These are phyloP conservation scores for Solanum ossicruentum DNA, from an alignment of 257 asterid species.

Conservation along the genomic window DNA sequence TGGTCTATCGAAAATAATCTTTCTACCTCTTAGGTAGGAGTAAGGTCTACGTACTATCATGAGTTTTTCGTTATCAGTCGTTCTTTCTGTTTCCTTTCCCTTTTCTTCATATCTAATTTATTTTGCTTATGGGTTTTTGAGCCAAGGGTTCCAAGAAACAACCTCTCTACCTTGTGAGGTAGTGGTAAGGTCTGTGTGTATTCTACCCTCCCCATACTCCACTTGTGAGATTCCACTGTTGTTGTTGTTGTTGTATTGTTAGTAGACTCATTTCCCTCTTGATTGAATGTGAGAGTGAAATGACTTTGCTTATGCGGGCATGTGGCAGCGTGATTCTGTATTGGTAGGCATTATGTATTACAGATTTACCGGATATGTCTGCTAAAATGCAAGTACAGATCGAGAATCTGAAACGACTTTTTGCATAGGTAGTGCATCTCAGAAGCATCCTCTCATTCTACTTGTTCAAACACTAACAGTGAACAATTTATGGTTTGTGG, in stretches of 20 bases:
- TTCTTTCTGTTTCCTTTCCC: too few relatives aligned
- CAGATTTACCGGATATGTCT: background rate
- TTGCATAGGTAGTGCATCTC: background rate
- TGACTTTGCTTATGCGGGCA: background rate
- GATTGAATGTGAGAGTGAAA: background rate
- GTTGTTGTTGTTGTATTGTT: background rate
- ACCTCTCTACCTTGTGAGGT: too few relatives aligned
- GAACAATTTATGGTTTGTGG: background rate
- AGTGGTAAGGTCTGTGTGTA: too few relatives aligned
- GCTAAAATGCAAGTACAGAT: background rate
- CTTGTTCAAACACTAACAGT: background rate
- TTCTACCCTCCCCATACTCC: too few relatives aligned
- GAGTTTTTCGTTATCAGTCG: too few relatives aligned
- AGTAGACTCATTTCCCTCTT: background rate
- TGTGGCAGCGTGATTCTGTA: background rate
- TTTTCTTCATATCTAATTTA: too few relatives aligned
- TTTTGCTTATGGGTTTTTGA: too few relatives aligned
- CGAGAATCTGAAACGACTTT: background rate
- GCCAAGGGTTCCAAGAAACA: too few relatives aligned
- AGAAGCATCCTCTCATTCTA: background rate
- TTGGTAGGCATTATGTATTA: background rate
- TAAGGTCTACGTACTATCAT: too few relatives aligned
- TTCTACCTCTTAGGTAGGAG: too few relatives aligned
- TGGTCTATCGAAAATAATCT: too few relatives aligned
- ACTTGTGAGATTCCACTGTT: too few relatives aligned